Percentiles rank a stretch among this genome's conserved stretches.
Evolutionary conservation across 2,329 filamentous ascomycete genomes (phyloP).

Genomic region (Phialophora chinensis): DNA sequence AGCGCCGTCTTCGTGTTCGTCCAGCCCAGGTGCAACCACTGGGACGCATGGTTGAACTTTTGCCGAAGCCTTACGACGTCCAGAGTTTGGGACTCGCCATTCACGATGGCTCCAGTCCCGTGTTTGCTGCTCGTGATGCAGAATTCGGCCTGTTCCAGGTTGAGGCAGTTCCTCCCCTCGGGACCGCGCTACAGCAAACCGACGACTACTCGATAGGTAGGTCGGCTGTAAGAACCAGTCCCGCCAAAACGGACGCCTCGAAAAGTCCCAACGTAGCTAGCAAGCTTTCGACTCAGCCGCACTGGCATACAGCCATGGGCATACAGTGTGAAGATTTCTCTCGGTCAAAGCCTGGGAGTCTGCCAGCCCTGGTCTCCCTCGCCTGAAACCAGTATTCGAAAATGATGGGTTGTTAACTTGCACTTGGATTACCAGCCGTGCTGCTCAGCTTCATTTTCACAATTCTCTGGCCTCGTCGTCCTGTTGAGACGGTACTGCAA

Average conservation of each 20-base stretch:
- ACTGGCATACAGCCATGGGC: background rate
- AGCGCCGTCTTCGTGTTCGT: conserved; percentile 1
- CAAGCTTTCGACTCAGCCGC: background rate
- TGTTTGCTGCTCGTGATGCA: background rate
- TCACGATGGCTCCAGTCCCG: background rate
- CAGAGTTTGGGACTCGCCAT: background rate
- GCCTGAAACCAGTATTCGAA: background rate
- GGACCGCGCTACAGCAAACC: background rate
- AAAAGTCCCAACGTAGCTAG: background rate
- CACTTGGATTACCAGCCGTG: background rate
- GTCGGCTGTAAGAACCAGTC: background rate
- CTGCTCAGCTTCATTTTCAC: background rate
- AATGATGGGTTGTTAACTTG: background rate
- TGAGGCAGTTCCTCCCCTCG: background rate
- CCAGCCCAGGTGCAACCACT: conserved; percentile 2
- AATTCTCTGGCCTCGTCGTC: background rate
- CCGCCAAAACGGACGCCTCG: background rate
- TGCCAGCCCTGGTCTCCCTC: background rate
- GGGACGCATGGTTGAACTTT: background rate
- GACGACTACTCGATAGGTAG: background rate
- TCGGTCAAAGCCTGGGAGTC: background rate
- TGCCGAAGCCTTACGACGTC: background rate
- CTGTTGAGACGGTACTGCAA: background rate
- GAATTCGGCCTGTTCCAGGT: conserved; percentile 4
- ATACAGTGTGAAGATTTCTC: background rate